Evolutionary conservation across 371 early-diverging fungal species (phyloP).

Genomic region (Mortierella sp.): DNA sequence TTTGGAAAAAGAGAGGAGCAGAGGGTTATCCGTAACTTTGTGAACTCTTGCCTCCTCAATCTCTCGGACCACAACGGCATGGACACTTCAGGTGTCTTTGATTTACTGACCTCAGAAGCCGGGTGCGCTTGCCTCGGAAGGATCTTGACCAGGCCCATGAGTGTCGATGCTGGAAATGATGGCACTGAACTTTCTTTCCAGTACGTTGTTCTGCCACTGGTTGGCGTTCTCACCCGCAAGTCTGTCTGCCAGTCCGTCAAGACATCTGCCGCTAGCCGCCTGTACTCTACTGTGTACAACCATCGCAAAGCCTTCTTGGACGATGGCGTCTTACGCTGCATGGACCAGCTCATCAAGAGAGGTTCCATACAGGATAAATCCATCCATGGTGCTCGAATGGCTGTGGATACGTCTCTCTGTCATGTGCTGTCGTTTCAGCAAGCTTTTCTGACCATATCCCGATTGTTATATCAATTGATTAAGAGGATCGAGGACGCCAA

Average conservation of each 20-base stretch:
- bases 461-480: conserved; percentile 31
- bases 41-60: conserved; percentile 29
- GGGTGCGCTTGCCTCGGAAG: too few relatives aligned
- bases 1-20: background rate
- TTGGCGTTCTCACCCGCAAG: conserved; percentile 28
- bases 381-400: background rate
- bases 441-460: conserved; percentile 31
- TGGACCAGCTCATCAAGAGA: conserved; percentile 6
- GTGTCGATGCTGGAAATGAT: too few relatives aligned
- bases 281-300: conserved; percentile 14
- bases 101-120: too few relatives aligned
- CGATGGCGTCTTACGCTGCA: conserved; percentile 11
- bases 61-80: conserved; percentile 29
- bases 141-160: too few relatives aligned
- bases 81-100: conserved; percentile 5
- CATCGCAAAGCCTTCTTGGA: conserved; percentile 16
- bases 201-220: conserved; percentile 21
- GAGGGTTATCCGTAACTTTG: conserved; percentile 9
- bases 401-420: conserved; percentile 4
- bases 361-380: background rate
- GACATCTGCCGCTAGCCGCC: background rate
- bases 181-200: conserved; percentile 20
- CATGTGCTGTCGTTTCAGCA: conserved; percentile 6
- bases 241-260: too few relatives aligned
- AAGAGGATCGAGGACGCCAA: conserved; percentile 16